These are phyloP conservation scores for Macroventuria anomochaeta DNA, from an alignment of 2,329 filamentous ascomycete species.

Conservation along the genomic window DNA sequence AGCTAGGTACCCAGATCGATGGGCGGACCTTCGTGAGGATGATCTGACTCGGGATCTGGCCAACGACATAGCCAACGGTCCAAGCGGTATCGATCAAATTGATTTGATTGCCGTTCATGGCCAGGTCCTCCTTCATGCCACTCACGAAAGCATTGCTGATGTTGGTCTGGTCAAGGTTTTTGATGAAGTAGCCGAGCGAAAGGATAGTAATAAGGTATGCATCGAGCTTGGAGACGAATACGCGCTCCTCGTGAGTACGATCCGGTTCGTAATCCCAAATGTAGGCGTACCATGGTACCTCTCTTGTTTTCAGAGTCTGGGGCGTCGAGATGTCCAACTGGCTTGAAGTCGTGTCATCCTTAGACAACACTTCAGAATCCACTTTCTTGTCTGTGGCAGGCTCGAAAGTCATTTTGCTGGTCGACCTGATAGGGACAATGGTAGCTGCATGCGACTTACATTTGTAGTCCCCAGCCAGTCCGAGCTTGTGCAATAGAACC, in stretches of 20 bases:
- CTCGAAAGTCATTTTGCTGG: constrained; percentile 8
- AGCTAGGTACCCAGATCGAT: constrained; percentile 30
- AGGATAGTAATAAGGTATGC: constrained; percentile 30
- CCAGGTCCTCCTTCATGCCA: constrained; percentile 37
- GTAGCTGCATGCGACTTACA: constrained; percentile 6
- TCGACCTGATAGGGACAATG: background rate
- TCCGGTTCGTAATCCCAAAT: constrained; percentile 39
- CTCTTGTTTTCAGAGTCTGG: background rate
- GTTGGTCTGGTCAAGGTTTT: constrained; percentile 36
- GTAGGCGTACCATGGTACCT: constrained; percentile 34
- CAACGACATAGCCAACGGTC: constrained; percentile 31
- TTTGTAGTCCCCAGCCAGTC: constrained; percentile 1
- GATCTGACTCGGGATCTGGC: constrained; percentile 31
- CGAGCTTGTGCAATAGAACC: background rate
- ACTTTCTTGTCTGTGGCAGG: constrained; percentile 1
- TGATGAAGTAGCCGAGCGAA: constrained; percentile 34
- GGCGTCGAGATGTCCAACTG: background rate
- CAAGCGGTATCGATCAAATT: constrained; percentile 29
- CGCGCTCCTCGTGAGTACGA: constrained; percentile 28
- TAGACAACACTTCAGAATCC: background rate
- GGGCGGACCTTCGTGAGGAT: constrained; percentile 31
- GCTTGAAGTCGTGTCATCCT: constrained; percentile 3
- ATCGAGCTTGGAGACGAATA: constrained; percentile 33
- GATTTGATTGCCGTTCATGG: constrained; percentile 32
- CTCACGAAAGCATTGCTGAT: constrained; percentile 35